Evolutionary conservation across 495 filamentous ascomycete genomes (phyloP).

Genomic region (Neurospora sp.): DNA sequence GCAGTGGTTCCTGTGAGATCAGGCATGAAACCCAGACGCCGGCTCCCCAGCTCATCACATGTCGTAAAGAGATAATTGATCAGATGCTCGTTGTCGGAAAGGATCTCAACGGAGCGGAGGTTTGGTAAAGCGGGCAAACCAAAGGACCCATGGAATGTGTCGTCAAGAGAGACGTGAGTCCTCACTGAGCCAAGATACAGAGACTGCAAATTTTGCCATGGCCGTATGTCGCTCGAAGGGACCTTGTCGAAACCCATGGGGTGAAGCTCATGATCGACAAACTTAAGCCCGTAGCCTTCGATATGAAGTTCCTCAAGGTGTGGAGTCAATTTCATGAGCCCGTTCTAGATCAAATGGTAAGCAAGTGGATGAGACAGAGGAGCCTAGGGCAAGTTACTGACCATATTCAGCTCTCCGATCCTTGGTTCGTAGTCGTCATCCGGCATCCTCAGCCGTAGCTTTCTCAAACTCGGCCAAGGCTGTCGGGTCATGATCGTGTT

Average conservation of each 20-base stretch:
- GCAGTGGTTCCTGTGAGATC: not conserved
- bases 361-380: not conserved
- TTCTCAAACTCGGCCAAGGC: not conserved
- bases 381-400: not conserved
- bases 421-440: not conserved
- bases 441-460: not conserved
- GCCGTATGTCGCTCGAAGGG: not conserved
- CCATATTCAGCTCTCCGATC: not conserved
- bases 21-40: not conserved
- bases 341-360: not conserved
- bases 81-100: not conserved
- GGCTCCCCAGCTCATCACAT: not conserved
- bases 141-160: not conserved
- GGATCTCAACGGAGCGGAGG: not conserved
- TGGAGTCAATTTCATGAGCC: not conserved
- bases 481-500: not conserved
- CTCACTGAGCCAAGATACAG: not conserved
- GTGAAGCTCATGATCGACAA: not conserved
- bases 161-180: not conserved
- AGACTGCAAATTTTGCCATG: not conserved
- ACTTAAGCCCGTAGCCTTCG: constrained; percentile 1
- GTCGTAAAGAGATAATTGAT: not conserved
- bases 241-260: not conserved
- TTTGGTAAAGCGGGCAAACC: not conserved
- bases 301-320: constrained; percentile 12